phyloP scores from a whole-genome alignment of 1,139 yeast species.

The Suhomyces coccinellae region DNA sequence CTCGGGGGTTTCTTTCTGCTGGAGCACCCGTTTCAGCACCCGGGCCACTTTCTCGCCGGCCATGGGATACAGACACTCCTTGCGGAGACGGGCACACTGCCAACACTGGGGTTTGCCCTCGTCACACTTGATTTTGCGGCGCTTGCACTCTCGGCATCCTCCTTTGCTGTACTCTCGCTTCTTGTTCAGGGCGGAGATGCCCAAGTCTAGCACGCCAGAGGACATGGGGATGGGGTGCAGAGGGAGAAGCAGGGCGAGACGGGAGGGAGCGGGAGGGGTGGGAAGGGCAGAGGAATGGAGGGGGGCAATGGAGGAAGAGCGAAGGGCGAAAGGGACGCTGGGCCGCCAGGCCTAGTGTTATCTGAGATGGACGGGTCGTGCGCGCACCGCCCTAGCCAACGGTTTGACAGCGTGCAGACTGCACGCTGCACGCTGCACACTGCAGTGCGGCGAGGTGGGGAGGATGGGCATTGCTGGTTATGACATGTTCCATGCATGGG shows the following conservation, averaged over 20 bases:
- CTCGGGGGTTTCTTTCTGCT: not conserved
- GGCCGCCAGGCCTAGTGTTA: not conserved
- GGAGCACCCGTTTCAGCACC: slow-evolving; percentile 14
- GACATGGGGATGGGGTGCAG: slow-evolving; percentile 13
- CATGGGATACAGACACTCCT: slow-evolving; percentile 24
- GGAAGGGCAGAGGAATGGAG: not conserved
- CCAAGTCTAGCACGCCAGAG: slow-evolving; percentile 18
- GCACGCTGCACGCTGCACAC: too few relatives aligned
- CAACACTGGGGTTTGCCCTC: slow-evolving; percentile 28
- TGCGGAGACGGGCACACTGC: slow-evolving; percentile 27
- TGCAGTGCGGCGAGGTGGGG: not conserved
- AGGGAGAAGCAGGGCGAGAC: not conserved
- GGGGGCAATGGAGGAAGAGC: not conserved
- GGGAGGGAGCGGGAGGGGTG: not conserved
- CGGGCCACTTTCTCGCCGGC: slow-evolving; percentile 21
- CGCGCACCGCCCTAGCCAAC: slow-evolving; percentile 1
- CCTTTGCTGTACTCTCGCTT: slow-evolving; percentile 26
- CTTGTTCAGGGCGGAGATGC: slow-evolving; percentile 11
- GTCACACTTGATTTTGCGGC: slow-evolving; percentile 30
- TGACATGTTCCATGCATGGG: not conserved
- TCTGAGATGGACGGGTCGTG: slow-evolving; percentile 1
- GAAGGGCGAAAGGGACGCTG: not conserved
- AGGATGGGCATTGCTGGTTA: not conserved
- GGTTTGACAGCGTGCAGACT: not conserved
- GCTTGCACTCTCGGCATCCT: slow-evolving; percentile 31